A percentile compares a stretch with the other conserved stretches of the same genome.
These are phyloP conservation scores for Pythium coloratum DNA, from an alignment of 352 stramenopile species.

Conservation along the genomic window DNA sequence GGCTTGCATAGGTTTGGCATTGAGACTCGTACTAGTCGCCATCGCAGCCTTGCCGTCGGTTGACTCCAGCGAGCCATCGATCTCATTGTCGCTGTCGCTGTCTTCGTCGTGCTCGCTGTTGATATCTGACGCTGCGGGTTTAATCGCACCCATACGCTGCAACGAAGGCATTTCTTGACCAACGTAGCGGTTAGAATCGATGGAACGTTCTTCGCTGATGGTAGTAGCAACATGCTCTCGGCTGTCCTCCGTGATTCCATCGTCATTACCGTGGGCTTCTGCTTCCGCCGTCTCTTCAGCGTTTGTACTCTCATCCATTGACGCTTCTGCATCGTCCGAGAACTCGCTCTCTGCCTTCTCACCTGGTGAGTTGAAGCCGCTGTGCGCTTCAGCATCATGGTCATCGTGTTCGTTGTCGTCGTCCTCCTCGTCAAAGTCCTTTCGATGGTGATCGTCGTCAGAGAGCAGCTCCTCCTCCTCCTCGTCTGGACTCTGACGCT, in stretches of 20 bases:
- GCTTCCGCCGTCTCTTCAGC: not conserved
- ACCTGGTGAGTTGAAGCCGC: not conserved
- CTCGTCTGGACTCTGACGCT: not conserved
- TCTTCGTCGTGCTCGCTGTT: not conserved
- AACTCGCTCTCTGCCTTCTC: not conserved
- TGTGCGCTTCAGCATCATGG: not conserved
- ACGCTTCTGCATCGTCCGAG: not conserved
- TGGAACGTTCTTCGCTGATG: not conserved
- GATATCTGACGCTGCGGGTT: not conserved
- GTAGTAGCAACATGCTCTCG: not conserved
- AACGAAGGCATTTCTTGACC: not conserved
- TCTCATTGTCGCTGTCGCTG: not conserved
- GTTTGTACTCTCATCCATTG: not conserved
- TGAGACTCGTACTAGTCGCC: not conserved
- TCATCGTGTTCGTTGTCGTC: not conserved
- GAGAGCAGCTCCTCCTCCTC: not conserved
- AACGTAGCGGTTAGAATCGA: not conserved
- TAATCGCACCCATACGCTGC: not conserved
- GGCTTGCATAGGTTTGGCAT: not conserved
- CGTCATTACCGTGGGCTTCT: not conserved
- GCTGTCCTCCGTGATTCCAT: not conserved
- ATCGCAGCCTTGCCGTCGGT: not conserved
- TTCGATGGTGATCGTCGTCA: not conserved
- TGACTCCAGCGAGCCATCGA: not conserved
- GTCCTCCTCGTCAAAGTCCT: conserved; percentile 9